phyloP scores from a whole-genome alignment of 352 stramenopile genomes.

The Phytophthora europaea region DNA sequence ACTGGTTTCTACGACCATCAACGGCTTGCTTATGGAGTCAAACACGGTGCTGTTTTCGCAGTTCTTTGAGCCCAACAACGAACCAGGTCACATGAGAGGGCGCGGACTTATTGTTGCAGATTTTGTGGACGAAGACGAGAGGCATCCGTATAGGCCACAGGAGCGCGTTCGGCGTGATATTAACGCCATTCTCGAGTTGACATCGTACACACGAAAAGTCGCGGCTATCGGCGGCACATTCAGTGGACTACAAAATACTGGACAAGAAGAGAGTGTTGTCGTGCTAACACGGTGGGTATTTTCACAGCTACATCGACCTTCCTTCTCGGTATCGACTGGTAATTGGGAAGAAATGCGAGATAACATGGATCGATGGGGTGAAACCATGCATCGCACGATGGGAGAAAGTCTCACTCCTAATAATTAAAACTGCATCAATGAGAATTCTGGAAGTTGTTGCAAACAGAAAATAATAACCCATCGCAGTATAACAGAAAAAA shows the following conservation, averaged over 20 bases:
- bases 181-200: conserved; percentile 44
- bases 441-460: no score
- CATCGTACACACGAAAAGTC: conserved; percentile 35
- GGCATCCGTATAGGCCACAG: conserved; percentile 43
- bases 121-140: conserved; percentile 49
- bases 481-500: no score
- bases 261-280: conserved; percentile 37
- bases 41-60: conserved; percentile 49
- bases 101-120: conserved; percentile 44
- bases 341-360: conserved; percentile 45
- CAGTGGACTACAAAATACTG: not conserved
- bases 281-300: conserved; percentile 47
- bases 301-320: conserved; percentile 39
- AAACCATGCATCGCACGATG: conserved; percentile 44
- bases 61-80: conserved; percentile 29
- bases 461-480: no score
- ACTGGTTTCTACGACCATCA: conserved; percentile 44
- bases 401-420: conserved; percentile 33
- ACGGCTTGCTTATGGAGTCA: conserved; percentile 44
- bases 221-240: conserved; percentile 15
- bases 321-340: conserved; percentile 28
- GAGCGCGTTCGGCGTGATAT: conserved; percentile 43
- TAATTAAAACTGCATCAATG: conserved; percentile 9
- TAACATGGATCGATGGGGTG: conserved; percentile 50
- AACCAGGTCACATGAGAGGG: conserved; percentile 21